These are phyloP conservation scores for Boechera retrofracta DNA, from an alignment of 345 rosid genomes.

Conservation along the genomic window DNA sequence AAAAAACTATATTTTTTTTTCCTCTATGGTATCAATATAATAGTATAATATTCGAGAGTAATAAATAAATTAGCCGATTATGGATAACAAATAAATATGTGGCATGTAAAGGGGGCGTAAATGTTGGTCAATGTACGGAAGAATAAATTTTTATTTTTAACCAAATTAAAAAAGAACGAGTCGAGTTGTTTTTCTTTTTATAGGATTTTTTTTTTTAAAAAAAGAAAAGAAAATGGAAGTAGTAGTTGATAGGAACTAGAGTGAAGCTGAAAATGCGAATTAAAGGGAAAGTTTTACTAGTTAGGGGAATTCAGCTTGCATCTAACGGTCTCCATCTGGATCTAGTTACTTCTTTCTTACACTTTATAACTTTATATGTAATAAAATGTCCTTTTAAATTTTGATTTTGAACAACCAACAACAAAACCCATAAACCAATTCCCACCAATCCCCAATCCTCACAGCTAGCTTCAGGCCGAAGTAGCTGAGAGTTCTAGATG, in stretches of 20 bases:
- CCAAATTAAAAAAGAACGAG: background rate
- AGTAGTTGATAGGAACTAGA: constrained; percentile 46
- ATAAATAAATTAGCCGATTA: background rate
- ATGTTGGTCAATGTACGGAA: background rate
- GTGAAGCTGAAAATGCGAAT: constrained; percentile 46
- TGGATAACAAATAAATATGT: background rate
- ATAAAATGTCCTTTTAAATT: constrained; percentile 1
- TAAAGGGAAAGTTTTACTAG: constrained; percentile 45
- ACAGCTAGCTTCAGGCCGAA: constrained; percentile 70
- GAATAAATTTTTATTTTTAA: background rate
- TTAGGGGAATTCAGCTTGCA: constrained; percentile 71
- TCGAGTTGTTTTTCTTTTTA: background rate
- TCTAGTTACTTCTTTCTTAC: constrained; percentile 41
- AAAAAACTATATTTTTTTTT: background rate
- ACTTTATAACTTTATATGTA: constrained; percentile 31
- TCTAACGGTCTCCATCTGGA: constrained; percentile 56
- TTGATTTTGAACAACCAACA: constrained; percentile 35
- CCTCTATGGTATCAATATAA: background rate
- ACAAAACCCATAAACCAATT: constrained; percentile 39
- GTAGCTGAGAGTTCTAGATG: constrained; percentile 68
- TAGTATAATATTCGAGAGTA: background rate
- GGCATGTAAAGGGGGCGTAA: constrained; percentile 8
- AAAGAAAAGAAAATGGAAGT: background rate
- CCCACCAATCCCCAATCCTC: constrained; percentile 46
- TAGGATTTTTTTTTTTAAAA: background rate